Base-by-base conservation (phyloP, 2,329 filamentous ascomycete species). In the Coleophoma cylindrospora region DNA sequence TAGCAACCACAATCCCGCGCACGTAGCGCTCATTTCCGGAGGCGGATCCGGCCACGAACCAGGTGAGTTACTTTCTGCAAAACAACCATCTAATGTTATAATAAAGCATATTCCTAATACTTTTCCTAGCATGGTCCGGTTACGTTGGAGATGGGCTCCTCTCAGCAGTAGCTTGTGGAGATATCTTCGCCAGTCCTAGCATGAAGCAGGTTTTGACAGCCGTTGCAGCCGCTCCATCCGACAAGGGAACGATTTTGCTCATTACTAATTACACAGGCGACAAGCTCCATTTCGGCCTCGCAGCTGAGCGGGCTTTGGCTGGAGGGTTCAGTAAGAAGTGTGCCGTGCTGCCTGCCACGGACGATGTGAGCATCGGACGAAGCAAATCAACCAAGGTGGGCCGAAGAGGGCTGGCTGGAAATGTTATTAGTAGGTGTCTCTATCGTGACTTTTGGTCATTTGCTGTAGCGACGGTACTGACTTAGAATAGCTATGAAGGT, bases 161-260 rank as follows among this genome's bases (percentile, higher is more conserved):
- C n/a, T 72, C 79, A 2, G 80, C 80, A 4, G 76, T 80, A 5
- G 81, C 81, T 4, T 74, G 73, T 4, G 82, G 82, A 40, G 79
- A 83, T 59, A 77, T 86, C 55, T 86, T 86, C 56, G 81, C 82
- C 14, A 80, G 75, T 7, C 82, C 82, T 0, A 81, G 77, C 51
- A 81, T 81, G 11, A 80, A 78, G 52, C 82, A 86, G 65, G 81
- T 86, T 49, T 64, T 83, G 9, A 75, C 80, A 1, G 81, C 74
- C 6, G 74, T 85, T 38, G 74, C 77, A 47, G 70, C 72, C 43
- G 76, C 74, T 11, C 78, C 74, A n/a, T 81, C 71, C 27, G 70
- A 73, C 34, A 70, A 68, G 58, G 81, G 81, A 36, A 77, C 76
- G 2, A 76, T 85, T 44, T 68, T 85, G 2, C 75, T 85, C 45